Base-by-base conservation (phyloP, 2,329 filamentous ascomycete genomes). In the Ambrosiella beaveri region DNA sequence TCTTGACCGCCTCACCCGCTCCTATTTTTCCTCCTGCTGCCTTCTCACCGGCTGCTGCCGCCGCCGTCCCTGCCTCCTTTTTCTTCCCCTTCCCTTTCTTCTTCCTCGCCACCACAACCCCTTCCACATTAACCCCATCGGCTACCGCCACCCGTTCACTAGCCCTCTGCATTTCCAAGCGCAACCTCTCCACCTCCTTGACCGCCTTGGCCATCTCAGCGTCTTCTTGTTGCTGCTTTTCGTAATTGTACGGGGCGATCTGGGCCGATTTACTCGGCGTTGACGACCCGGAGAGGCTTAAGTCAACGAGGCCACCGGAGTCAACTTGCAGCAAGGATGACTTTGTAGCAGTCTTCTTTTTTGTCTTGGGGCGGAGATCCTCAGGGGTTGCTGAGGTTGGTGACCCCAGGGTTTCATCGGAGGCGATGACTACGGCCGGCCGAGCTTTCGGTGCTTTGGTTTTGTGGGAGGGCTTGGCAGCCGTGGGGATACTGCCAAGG, bases 201-300 rank as follows among this genome's bases (percentile, higher is more conserved):
- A 96, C 82, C 7, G 91, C 93, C 65, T 81, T 82, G 50, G 81
- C 82, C 88, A 96, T 95, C 70, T 96, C 90, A 1, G 80, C 82
- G 61, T 96, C 89, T 66, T 95, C 88, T 13, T 79, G 80, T 66
- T 84, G 79, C 62, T 84, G 79, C 56, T 76, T 75, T 65, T 88
- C 85, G 55, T 81, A 75, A 59, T 86, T 80, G 0, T 66, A 66
- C 41, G 64, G 63, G 49, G 64, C 63, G 4, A 71, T 67, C n/a
- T 67, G 63, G 54, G 64, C 68, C 60, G 38, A 65, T 51, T n/a
- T 7, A 36, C 17, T 19, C 8, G 35, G 9, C 7, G 17, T 19
- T 36, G 47, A 35, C 47, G 3, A 8, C 3, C 66, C 66, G 13
- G 64, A 80, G 0, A 96, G 77, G 50, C 79, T 85, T 49, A 96